Percentiles rank a stretch among this genome's conserved stretches.
phyloP scores from a whole-genome alignment of 2,329 filamentous ascomycete genomes.

The Aspergillus terreus region DNA sequence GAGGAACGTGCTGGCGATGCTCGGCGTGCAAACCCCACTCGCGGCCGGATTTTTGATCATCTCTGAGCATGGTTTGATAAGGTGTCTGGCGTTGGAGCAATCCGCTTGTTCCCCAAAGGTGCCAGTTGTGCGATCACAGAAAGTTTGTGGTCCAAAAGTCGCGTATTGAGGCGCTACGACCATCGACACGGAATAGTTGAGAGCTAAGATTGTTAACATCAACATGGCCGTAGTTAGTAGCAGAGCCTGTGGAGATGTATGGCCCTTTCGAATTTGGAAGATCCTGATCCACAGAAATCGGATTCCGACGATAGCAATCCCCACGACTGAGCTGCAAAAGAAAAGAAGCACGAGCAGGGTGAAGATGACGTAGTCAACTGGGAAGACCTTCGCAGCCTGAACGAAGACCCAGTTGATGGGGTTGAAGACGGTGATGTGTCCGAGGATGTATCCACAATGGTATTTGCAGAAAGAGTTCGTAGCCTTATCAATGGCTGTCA shows the following conservation, averaged over 20 bases:
- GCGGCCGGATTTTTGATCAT: constrained; percentile 66
- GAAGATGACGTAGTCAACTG: constrained; percentile 88
- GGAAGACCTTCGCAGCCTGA: constrained; percentile 76
- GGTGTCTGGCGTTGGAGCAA: constrained; percentile 62
- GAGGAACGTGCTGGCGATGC: constrained; percentile 85
- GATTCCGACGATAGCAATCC: constrained; percentile 82
- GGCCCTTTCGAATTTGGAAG: constrained; percentile 84
- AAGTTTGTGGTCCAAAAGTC: constrained; percentile 90
- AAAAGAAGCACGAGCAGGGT: constrained; percentile 78
- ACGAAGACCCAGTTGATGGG: constrained; percentile 89
- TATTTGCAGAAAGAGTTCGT: constrained; percentile 91
- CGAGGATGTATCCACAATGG: constrained; percentile 88
- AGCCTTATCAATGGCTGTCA: constrained; percentile 93
- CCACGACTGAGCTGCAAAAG: constrained; percentile 82
- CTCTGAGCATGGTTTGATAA: constrained; percentile 81
- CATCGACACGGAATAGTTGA: constrained; percentile 92
- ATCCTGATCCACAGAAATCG: constrained; percentile 94
- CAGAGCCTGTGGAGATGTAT: constrained; percentile 87
- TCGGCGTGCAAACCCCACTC: constrained; percentile 80
- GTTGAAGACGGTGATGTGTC: constrained; percentile 86
- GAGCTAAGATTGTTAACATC: constrained; percentile 80
- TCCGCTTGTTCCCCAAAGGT: constrained; percentile 66
- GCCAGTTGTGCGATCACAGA: constrained; percentile 70
- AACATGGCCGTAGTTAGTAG: constrained; percentile 88
- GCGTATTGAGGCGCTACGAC: constrained; percentile 94